Evolutionary conservation across 805 yeast genomes (phyloP), one percentile per base, ranked within the genome.

Genomic region (Myxozyma monticola): DNA sequence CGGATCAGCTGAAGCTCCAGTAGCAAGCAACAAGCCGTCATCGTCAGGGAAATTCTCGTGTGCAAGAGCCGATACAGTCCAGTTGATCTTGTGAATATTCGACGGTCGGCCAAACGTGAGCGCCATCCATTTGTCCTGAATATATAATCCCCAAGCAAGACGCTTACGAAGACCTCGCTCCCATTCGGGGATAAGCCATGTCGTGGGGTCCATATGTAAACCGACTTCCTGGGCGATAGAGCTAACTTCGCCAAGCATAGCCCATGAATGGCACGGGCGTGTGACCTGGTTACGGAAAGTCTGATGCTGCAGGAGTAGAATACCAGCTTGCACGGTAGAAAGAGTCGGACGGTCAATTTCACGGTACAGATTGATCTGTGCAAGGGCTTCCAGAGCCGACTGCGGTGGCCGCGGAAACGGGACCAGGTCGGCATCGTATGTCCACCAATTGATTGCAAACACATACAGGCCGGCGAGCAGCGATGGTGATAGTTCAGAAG

Each of bases 151-250:
- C 98, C 99, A 91, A 0, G 97, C 96, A 42, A 91, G 69, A 51
- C 98, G 74, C 60, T 88, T 79, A 45, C 99, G 75, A 42, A 91
- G 70, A 4, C 95, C 95, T 43, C 95, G 75, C 64, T 91, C 99
- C 98, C 98, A 93, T 60, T 84, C 83, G 0, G 98, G 98, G 30
- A 91, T 70, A 62, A 85, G 83, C 99, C 99, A 91, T 57, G 77
- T 79, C 49, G 84, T 81, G 62, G 97, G 90, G 63, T 90, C 91
- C n/a, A 88, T 73, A 0, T 96, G 96, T 9, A 91, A 71, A 0
- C 98, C 97, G 15, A 91, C 71, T 60, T 91, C 96, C 67, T 91
- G 96, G 0, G 96, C 83, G 17, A 90, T 68, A 0, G 95, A 85
- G 4, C 88, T 90, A 20, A 91, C 56, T 30, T 56, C 53, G 9